Evolutionary conservation across 768 basidiomycete species (phyloP).

Genomic region (Leccinum variicolor): DNA sequence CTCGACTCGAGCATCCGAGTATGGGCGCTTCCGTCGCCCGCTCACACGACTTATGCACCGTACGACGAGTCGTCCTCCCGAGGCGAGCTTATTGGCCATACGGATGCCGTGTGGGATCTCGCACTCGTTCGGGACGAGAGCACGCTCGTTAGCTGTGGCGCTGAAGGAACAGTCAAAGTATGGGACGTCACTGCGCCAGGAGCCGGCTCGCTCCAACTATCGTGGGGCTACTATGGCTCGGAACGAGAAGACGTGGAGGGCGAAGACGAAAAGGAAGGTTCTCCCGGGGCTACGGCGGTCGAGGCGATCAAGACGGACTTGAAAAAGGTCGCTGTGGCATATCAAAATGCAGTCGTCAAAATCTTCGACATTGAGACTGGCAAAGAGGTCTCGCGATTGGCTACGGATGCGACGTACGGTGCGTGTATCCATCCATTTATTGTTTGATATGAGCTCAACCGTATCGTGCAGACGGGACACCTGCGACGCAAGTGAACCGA

Average conservation of each 20-base stretch:
- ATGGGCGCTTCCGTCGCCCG: slow-evolving; percentile 75
- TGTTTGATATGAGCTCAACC: slow-evolving; percentile 1
- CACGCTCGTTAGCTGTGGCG: slow-evolving; percentile 84
- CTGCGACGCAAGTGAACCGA: slow-evolving; percentile 78
- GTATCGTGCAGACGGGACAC: slow-evolving; percentile 56
- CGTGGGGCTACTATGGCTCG: slow-evolving; percentile 78
- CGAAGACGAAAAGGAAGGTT: slow-evolving; percentile 43
- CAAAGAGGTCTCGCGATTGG: slow-evolving; percentile 63
- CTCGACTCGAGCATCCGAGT: slow-evolving; percentile 91
- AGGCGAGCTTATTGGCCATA: slow-evolving; percentile 85
- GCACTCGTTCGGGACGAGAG: slow-evolving; percentile 80
- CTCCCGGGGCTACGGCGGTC: slow-evolving; percentile 74
- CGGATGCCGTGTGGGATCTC: slow-evolving; percentile 96
- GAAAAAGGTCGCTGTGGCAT: slow-evolving; percentile 88
- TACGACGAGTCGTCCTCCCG: slow-evolving; percentile 78
- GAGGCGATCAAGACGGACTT: slow-evolving; percentile 80
- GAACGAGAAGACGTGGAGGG: slow-evolving; percentile 40
- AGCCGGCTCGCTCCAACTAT: slow-evolving; percentile 58
- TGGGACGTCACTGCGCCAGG: slow-evolving; percentile 83
- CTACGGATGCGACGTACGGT: slow-evolving; percentile 61
- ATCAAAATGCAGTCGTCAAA: slow-evolving; percentile 84
- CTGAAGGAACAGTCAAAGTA: slow-evolving; percentile 89
- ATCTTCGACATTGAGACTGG: slow-evolving; percentile 90
- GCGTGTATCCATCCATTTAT: slow-evolving; percentile 17
- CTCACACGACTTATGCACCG: slow-evolving; percentile 88